Conservation (phyloP, 1,284 basidiomycete species). For the Austroboletus novae-zelandiae region DNA sequence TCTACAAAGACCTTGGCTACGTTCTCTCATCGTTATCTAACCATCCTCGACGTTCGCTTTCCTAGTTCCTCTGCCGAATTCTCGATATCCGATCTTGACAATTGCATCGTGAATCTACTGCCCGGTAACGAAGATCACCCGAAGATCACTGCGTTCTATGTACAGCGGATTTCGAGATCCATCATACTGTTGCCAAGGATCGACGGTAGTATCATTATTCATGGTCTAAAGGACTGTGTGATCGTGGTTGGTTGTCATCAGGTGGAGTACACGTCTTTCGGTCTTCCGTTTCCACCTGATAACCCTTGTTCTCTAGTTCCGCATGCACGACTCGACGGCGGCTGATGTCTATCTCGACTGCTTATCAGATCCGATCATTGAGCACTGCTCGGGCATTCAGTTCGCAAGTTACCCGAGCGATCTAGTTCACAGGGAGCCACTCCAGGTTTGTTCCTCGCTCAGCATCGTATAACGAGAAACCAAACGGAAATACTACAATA, state of each 20-base stretch:
- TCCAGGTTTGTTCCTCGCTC: constrained; percentile 19
- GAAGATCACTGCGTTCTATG: constrained; percentile 53
- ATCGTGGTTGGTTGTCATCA: constrained; percentile 76
- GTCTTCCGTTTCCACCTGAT: neutral
- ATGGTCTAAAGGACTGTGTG: constrained; percentile 56
- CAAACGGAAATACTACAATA: neutral
- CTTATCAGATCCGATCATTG: constrained; percentile 72
- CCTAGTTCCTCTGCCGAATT: constrained; percentile 40
- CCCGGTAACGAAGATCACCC: constrained; percentile 16
- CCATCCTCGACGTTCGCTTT: constrained; percentile 32
- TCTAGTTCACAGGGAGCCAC: constrained; percentile 12
- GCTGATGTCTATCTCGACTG: constrained; percentile 65
- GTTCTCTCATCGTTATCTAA: constrained; percentile 42
- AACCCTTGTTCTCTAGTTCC: constrained; percentile 51
- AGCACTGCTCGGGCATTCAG: constrained; percentile 57
- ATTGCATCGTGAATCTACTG: constrained; percentile 68
- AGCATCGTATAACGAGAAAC: neutral
- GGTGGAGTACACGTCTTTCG: constrained; percentile 39
- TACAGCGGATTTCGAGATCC: constrained; percentile 48
- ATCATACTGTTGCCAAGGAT: constrained; percentile 63
- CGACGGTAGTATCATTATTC: constrained; percentile 67
- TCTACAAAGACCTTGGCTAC: constrained; percentile 37
- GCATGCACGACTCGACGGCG: constrained; percentile 68
- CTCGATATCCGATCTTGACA: constrained; percentile 55
- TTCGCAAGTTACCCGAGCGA: constrained; percentile 59